Conservation (phyloP, 768 basidiomycete genomes). For the Leccinum boreale region DNA sequence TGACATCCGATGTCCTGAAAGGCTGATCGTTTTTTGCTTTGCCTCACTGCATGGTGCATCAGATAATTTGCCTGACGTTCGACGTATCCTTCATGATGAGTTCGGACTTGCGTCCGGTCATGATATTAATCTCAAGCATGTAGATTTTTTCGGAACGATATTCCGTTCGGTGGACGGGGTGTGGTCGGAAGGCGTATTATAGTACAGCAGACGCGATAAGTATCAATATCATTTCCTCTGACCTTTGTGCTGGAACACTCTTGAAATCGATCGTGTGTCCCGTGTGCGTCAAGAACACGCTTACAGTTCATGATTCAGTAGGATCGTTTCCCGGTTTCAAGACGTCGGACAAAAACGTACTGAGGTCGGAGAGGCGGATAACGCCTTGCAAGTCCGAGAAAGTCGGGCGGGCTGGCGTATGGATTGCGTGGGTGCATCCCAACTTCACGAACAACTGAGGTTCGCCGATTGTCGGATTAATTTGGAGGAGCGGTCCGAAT, state of each 20-base stretch:
- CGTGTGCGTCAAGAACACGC: conserved; percentile 21
- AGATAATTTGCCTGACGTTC: not conserved
- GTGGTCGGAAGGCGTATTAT: conserved; percentile 1
- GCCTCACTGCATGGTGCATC: not conserved
- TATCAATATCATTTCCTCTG: not conserved
- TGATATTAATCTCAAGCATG: not conserved
- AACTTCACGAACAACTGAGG: not conserved
- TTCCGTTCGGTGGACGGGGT: conserved; percentile 5
- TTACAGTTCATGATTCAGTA: conserved; percentile 14
- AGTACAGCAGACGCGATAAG: not conserved
- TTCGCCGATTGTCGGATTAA: not conserved
- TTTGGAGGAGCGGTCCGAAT: not conserved
- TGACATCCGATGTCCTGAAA: not conserved
- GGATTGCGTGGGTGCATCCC: conserved; percentile 10
- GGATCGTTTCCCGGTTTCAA: not conserved
- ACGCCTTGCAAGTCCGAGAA: conserved; percentile 49
- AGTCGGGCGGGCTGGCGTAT: conserved; percentile 53
- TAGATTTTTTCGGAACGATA: not conserved
- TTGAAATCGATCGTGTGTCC: conserved; percentile 68
- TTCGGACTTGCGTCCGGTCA: not conserved
- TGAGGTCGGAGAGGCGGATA: conserved; percentile 55
- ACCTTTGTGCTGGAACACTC: conserved; percentile 70
- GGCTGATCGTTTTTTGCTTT: not conserved
- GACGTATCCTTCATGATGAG: not conserved
- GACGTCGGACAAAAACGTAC: conserved; percentile 36